Base-by-base conservation (phyloP, 2,329 filamentous ascomycete genomes). In the Colletotrichum sp. region DNA sequence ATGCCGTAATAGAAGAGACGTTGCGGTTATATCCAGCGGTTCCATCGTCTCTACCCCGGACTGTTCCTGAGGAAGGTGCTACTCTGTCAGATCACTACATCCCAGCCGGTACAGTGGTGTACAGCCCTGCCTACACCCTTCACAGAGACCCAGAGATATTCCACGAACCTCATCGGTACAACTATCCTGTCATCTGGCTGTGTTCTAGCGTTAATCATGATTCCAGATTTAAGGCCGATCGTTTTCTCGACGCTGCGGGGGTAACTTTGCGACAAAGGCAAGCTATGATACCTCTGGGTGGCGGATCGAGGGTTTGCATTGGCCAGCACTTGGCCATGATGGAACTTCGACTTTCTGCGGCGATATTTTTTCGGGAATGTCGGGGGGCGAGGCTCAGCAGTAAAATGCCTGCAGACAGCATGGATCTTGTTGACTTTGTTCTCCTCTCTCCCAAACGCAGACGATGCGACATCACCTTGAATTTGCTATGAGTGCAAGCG, bases 311-410 rank as follows among this genome's bases (percentile, higher is more conserved):
- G 8, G 84, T 82, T 2, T 93, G 91, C 76, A 83, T 93, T 24
- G 91, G 91, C 3, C 83, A 90, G 28, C 90, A 92, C 76, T 83
- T 93, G n/a, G 91, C 91, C 0, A 84, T 85, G 44, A 90, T 90
- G 82, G 90, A 92, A 79, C 79, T 93, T 32, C 85, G 90, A 8
- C 86, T 90, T 52, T 88, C 86, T 0, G 84, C 87, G 0, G 88
- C 89, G 0, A 83, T 86, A 4, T 90, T 93, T 80, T 91, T 92
- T 80, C 83, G 86, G 1, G 82, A 87, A 36, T 90, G 87, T 75
- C 84, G 86, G 0, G 80, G 81, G 63, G 82, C 84, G 1, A 81
- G 60, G 21, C 71, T 83, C 3, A 69, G 73, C 28, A 82, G 84
- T 62, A 81, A 80, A 12, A 86, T 85, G 81, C 79, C 72, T 2